Base-by-base conservation (phyloP, 1,284 basidiomycete genomes). In the Singerocomus inundabilis region DNA sequence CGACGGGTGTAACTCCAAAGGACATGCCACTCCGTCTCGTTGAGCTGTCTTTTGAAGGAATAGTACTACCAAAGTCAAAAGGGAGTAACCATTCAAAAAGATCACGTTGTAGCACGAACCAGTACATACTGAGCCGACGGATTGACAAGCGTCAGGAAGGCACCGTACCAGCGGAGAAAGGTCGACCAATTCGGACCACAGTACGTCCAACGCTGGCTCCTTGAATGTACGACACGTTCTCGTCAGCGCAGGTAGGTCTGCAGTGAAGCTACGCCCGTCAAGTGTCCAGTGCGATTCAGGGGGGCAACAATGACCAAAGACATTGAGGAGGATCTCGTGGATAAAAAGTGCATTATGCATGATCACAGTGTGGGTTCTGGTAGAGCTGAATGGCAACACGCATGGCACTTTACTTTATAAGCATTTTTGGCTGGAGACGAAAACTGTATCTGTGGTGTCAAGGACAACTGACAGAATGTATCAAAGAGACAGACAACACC, bases 201-300 rank as follows among this genome's bases (percentile, higher is more conserved):
- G 47, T 3, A 55, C 41, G 13, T 56, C 38, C 32, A 56, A 26
- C 0, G 51, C 55, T 10, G 41, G 44, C 6, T 47, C 51, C 41
- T 47, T 57, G 32, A 56, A 56, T 2, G 40, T 12, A 5, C 24
- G 44, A 24, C 55, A 56, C 1, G 55, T 57, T 13, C 51, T 38
- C 16, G 51, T 38, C 3, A 56, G 35, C 11, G 32, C 42, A n/a
- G 35, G 34, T 18, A 56, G 24, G 21, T 16, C 48, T n/a, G 18
- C 18, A 2, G 50, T 38, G 15, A 16, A 33, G 1, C 8, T 11
- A 13, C 7, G 9, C 15, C 30, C 25, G 21, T 0, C 1, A 16
- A 15, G 21, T 3, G 7, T 37, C 43, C 33, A 33, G 35, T 18
- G 6, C 6, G n/a, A 15, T 35, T 21, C 25, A 4, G 21, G 21